Percentiles rank a stretch among this genome's conserved stretches.
Evolutionary conservation across 352 stramenopile species (phyloP).

Genomic region (Pilasporangium apinafurcum): DNA sequence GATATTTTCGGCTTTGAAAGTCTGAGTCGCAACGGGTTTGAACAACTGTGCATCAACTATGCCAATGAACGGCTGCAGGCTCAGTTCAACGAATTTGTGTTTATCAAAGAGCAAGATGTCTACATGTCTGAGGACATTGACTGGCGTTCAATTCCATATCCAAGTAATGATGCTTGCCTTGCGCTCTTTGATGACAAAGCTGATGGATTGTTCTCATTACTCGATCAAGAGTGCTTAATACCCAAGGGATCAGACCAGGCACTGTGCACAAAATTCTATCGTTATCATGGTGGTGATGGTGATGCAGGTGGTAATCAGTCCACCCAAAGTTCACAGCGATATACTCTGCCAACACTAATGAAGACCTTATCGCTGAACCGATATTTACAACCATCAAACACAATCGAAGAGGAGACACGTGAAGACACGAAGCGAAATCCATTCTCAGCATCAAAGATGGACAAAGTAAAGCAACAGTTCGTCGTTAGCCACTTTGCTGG

Average conservation of each 20-base stretch:
- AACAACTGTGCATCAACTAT: constrained; percentile 87
- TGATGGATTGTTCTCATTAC: constrained; percentile 69
- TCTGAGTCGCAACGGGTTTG: constrained; percentile 76
- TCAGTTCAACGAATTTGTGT: constrained; percentile 89
- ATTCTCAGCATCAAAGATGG: constrained; percentile 80
- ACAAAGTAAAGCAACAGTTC: constrained; percentile 78
- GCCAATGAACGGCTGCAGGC: constrained; percentile 79
- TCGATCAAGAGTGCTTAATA: constrained; percentile 83
- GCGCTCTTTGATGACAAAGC: constrained; percentile 77
- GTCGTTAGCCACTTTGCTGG: constrained; percentile 80
- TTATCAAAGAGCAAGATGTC: constrained; percentile 80
- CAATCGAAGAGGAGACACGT: constrained; percentile 29
- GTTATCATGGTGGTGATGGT: constrained; percentile 42
- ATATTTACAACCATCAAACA: constrained; percentile 38
- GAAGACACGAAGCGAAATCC: constrained; percentile 26
- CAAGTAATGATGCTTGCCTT: constrained; percentile 77
- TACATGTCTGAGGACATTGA: constrained; percentile 84
- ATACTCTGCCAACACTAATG: constrained; percentile 46
- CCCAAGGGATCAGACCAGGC: constrained; percentile 80
- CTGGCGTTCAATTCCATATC: constrained; percentile 74
- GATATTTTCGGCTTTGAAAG: constrained; percentile 90
- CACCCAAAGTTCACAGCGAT: constrained; percentile 36
- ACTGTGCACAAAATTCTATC: constrained; percentile 77
- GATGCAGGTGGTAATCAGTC: constrained; percentile 19
- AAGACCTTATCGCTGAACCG: constrained; percentile 62